These are phyloP conservation scores for Oldenlandia corymbosa DNA, from an alignment of 257 asterid genomes.

Conservation along the genomic window DNA sequence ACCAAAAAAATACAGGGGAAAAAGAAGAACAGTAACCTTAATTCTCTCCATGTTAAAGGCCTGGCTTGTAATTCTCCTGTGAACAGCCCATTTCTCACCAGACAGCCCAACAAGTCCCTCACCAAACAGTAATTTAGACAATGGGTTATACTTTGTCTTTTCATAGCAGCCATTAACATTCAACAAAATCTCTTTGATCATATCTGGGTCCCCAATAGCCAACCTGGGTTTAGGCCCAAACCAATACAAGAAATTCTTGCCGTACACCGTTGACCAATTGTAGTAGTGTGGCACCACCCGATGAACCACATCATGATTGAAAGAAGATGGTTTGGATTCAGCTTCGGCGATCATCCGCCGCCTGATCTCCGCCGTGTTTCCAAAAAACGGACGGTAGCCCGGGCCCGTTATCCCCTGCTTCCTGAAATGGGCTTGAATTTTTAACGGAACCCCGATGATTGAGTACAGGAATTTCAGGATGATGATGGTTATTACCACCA, in stretches of 20 bases:
- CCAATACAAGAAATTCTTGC: conserved; percentile 41
- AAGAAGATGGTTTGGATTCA: conserved; percentile 24
- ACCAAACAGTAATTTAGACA: conserved; percentile 33
- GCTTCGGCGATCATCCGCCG: conserved; percentile 34
- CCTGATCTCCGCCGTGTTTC: conserved; percentile 35
- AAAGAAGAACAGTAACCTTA: conserved; percentile 17
- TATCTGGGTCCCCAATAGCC: conserved; percentile 32
- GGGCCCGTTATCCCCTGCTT: conserved; percentile 41
- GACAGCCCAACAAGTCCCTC: conserved; percentile 37
- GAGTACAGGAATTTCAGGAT: conserved; percentile 17
- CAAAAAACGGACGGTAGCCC: conserved; percentile 28
- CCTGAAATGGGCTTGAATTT: conserved; percentile 28
- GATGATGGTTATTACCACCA: conserved; percentile 5
- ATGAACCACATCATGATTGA: conserved; percentile 29
- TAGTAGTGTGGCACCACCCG: conserved; percentile 40
- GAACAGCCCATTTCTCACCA: conserved; percentile 35
- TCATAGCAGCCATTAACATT: conserved; percentile 20
- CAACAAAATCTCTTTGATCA: conserved; percentile 33
- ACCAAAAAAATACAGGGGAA: too few relatives aligned
- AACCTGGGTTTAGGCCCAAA: conserved; percentile 43
- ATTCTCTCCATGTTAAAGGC: conserved; percentile 39
- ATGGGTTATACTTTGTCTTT: conserved; percentile 25
- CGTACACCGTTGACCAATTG: conserved; percentile 40
- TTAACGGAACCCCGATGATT: conserved; percentile 28
- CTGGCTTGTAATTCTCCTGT: conserved; percentile 27